A percentile compares a stretch with the other conserved stretches of the same genome.
These are phyloP conservation scores for Camptophora hylomeconis DNA, from an alignment of 2,329 filamentous ascomycete species.

Conservation along the genomic window DNA sequence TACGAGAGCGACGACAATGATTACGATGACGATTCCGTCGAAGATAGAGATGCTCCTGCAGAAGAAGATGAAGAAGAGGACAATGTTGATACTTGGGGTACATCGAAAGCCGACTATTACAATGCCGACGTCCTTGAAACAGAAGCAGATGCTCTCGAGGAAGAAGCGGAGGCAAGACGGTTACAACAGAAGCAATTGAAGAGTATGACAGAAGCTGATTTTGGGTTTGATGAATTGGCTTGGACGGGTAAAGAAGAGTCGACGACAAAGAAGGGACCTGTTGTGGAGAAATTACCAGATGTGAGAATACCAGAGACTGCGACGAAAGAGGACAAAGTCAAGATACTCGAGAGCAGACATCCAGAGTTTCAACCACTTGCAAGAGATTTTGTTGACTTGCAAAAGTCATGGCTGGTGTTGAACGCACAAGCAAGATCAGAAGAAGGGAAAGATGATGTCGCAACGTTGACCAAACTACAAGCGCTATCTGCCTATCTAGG, in stretches of 20 bases:
- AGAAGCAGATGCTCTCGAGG: slow-evolving; percentile 60
- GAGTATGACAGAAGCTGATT: slow-evolving; percentile 82
- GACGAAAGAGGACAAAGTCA: slow-evolving; percentile 58
- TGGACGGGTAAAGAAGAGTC: too few species aligned
- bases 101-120: slow-evolving; percentile 83
- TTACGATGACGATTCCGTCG: slow-evolving; percentile 24
- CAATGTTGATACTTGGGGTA: slow-evolving; percentile 62
- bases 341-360: slow-evolving; percentile 66
- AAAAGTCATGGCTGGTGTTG: slow-evolving; percentile 47
- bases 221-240: too few species aligned
- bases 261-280: slow-evolving; percentile 26
- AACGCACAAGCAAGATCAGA: slow-evolving; percentile 36
- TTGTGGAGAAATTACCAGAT: slow-evolving; percentile 78
- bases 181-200: slow-evolving; percentile 84
- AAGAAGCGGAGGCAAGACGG: slow-evolving; percentile 77
- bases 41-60: slow-evolving; percentile 42
- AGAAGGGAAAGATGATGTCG: slow-evolving; percentile 27
- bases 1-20: slow-evolving; percentile 35
- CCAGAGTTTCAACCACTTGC: slow-evolving; percentile 84
- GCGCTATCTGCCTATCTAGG: slow-evolving; percentile 77
- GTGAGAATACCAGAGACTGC: slow-evolving; percentile 71
- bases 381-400: slow-evolving; percentile 63
- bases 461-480: slow-evolving; percentile 56
- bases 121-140: slow-evolving; percentile 66
- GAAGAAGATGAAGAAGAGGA: slow-evolving; percentile 43